Conservation (phyloP, 139 green algal species). For the Desmodesmus armatus region DNA sequence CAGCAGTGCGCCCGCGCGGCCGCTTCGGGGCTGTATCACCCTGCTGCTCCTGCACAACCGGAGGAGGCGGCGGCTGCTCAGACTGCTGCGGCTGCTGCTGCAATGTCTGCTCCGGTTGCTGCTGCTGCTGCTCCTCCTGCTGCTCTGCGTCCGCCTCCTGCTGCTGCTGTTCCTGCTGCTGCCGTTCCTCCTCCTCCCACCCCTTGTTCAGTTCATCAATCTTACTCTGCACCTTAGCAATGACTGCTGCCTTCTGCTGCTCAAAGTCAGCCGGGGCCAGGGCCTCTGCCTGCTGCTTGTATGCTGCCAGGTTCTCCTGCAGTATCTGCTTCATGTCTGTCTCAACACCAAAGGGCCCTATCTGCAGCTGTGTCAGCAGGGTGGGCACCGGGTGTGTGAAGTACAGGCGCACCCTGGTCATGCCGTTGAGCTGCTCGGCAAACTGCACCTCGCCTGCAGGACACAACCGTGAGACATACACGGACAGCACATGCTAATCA, state of each 20-base stretch:
- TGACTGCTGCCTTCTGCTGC: constrained; percentile 5
- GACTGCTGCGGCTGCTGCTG: not conserved
- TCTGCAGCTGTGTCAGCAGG: constrained; percentile 53
- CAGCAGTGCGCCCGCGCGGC: not conserved
- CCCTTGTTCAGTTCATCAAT: not conserved
- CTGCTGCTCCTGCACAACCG: not conserved
- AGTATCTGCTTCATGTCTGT: constrained; percentile 56
- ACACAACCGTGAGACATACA: too few relatives aligned
- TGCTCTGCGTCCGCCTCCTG: not conserved
- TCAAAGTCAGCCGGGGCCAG: not conserved
- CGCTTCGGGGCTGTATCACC: not conserved
- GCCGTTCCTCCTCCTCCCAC: constrained; percentile 7
- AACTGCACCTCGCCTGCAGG: constrained; percentile 41
- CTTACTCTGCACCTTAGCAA: not conserved
- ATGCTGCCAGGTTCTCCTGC: constrained; percentile 54
- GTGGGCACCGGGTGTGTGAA: constrained; percentile 51
- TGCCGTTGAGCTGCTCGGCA: not conserved
- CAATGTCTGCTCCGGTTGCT: not conserved
- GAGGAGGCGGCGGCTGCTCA: not conserved
- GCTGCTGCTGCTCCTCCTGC: constrained; percentile 11
- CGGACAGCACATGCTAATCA: too few relatives aligned
- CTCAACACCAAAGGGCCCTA: constrained; percentile 53
- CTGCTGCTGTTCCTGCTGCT: constrained; percentile 13
- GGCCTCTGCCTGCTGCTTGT: constrained; percentile 25
- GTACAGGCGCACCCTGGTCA: constrained; percentile 45